These are phyloP conservation scores for Plantago coronopus DNA, from an alignment of 305 asterid genomes.

Conservation along the genomic window DNA sequence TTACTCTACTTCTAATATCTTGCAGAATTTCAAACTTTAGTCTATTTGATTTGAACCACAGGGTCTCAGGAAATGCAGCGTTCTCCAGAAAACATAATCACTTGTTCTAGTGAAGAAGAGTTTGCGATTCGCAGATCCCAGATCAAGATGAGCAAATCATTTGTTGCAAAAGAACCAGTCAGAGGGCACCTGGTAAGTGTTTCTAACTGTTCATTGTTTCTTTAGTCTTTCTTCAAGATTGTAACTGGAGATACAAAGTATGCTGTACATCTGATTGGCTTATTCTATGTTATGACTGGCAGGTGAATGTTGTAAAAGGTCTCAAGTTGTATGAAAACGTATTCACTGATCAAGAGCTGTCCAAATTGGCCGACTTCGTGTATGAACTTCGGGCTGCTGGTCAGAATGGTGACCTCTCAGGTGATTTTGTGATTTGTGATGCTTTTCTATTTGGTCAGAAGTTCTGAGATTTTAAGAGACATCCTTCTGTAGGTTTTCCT, in stretches of 20 bases:
- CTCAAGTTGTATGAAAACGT: slow-evolving; percentile 78
- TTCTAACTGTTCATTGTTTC: slow-evolving; percentile 4
- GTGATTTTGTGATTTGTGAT: slow-evolving; percentile 85
- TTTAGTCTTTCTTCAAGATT: no score
- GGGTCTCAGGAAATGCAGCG: slow-evolving; percentile 6
- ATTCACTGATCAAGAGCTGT: slow-evolving; percentile 71
- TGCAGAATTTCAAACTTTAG: not conserved
- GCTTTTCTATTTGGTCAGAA: slow-evolving; percentile 73
- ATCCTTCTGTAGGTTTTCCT: not conserved
- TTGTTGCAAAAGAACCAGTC: slow-evolving; percentile 4
- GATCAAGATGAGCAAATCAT: not conserved
- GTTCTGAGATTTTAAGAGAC: slow-evolving; percentile 22
- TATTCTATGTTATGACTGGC: slow-evolving; percentile 24
- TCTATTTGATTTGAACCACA: not conserved
- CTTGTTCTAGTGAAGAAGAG: not conserved
- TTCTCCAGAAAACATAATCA: slow-evolving; percentile 4
- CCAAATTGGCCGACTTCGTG: slow-evolving; percentile 68
- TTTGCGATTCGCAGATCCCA: not conserved
- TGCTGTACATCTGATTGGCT: slow-evolving; percentile 15
- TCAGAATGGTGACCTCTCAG: slow-evolving; percentile 94
- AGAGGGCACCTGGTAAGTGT: slow-evolving; percentile 4
- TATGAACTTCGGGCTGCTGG: slow-evolving; percentile 83
- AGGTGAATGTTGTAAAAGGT: slow-evolving; percentile 94
- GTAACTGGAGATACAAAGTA: no score
- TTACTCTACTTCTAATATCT: not conserved